phyloP scores from a whole-genome alignment of 83 land plant species.

The Thuja plicata region DNA sequence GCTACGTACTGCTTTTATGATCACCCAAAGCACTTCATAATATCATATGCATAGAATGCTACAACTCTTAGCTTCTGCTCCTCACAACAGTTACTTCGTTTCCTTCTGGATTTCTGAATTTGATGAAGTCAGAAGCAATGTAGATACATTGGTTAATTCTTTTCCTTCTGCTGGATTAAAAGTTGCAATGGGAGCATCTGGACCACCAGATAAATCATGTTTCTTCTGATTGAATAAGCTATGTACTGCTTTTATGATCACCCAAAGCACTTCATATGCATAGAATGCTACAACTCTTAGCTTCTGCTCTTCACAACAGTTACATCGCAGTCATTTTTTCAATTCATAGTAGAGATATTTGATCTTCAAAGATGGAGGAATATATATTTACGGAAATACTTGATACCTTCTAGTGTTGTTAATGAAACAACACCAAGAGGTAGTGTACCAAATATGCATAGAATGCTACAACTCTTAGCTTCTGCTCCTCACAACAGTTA shows the following conservation, averaged over 20 bases:
- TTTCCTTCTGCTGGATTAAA: constrained; percentile 48
- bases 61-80: constrained; percentile 34
- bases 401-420: neutral
- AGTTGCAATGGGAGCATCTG: constrained; percentile 41
- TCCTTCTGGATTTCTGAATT: too few relatives aligned
- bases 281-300: constrained; percentile 60
- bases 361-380: constrained; percentile 1
- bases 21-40: constrained; percentile 77
- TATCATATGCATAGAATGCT: constrained; percentile 90
- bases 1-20: constrained; percentile 61
- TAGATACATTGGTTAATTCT: constrained; percentile 49
- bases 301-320: neutral
- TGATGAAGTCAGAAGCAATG: constrained; percentile 47
- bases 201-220: constrained; percentile 50
- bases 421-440: neutral
- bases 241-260: constrained; percentile 68
- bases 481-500: neutral
- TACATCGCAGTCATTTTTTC: neutral
- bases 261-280: constrained; percentile 91
- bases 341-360: neutral
- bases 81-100: neutral
- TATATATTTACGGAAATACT: neutral
- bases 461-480: constrained; percentile 55
- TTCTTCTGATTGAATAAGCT: constrained; percentile 48
- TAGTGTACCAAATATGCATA: constrained; percentile 64